Evolutionary conservation across 2,329 filamentous ascomycete species (phyloP).

Genomic region (Aureobasidium musti): DNA sequence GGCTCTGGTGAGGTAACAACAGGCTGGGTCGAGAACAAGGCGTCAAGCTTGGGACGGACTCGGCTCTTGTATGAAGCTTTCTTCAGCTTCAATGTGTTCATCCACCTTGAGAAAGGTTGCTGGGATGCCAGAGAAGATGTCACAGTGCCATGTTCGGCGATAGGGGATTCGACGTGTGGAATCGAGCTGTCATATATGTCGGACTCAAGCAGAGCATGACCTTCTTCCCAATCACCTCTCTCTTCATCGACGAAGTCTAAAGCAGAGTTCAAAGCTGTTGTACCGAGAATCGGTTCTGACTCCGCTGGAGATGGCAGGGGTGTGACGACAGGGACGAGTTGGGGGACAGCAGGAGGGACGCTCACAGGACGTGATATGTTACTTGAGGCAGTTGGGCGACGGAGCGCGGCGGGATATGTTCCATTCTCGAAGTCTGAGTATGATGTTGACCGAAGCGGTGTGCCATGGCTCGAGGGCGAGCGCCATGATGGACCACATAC

Average conservation of each 20-base stretch:
- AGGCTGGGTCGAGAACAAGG: slow-evolving; percentile 6
- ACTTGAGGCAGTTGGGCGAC: neutral
- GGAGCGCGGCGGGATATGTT: neutral
- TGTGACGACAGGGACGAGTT: neutral
- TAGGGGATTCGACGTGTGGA: neutral
- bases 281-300: slow-evolving; percentile 2
- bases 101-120: slow-evolving; percentile 69
- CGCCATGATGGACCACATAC: slow-evolving; percentile 14
- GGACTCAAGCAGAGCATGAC: slow-evolving; percentile 20
- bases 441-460: slow-evolving; percentile 22
- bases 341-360: slow-evolving; percentile 16
- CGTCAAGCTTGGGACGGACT: slow-evolving; percentile 41
- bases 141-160: neutral
- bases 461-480: slow-evolving; percentile 13
- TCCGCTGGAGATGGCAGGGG: slow-evolving; percentile 11
- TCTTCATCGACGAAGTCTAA: slow-evolving; percentile 26
- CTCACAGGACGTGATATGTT: slow-evolving; percentile 15
- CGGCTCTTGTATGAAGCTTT: slow-evolving; percentile 45
- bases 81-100: slow-evolving; percentile 66
- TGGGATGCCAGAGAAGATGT: neutral
- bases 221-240: slow-evolving; percentile 20
- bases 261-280: neutral
- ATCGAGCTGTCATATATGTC: slow-evolving; percentile 3
- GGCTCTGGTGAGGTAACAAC: neutral
- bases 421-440: slow-evolving; percentile 24